Base-by-base conservation (phyloP, 768 basidiomycete genomes). In the Nidularia pulvinata region DNA sequence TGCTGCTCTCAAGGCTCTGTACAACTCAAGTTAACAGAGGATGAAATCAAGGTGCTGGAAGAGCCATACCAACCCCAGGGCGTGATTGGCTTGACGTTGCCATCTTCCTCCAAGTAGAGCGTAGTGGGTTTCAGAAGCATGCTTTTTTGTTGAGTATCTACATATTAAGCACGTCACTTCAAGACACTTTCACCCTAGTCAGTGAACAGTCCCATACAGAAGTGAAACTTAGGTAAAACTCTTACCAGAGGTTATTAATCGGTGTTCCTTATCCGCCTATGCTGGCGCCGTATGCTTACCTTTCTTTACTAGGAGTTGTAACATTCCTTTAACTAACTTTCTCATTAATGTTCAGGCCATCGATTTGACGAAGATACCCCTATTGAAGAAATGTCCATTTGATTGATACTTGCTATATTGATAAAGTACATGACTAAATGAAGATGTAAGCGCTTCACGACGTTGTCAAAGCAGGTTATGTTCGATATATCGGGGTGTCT, bases 361-460 rank as follows among this genome's bases (percentile, higher is more conserved):
- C 73, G 82, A 4, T 84, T 84, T 54, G 84, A 84, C 56, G 50
- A 68, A 9, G 69, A 82, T 2, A 85, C 84, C 0, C 83, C 84
- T 1, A 82, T 85, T 33, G 78, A 78, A 43, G 84, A 82, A 59
- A 80, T 78, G 19, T 78, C 76, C 54, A 53, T 33, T 22, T 19
- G 35, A 33, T 30, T 7, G 32, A 46, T 1, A 13, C 5, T 30
- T 25, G 35, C 14, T 39, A 14, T 44, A 22, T 6, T 22, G 51
- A 49, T 4, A 25, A 25, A 25, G 25, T 25, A 30, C 49, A 81
- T 25, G 25, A 25, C 25, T 25, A 25, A 25, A 25, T 25, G 25
- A 25, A 25, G 80, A 86, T 87, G 84, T 78, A 82, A 74, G 84
- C 85, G 6, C 70, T 86, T 22, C 82, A 86, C 51, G 85, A 86